Base-by-base conservation (phyloP, 2,329 filamentous ascomycete species). In the Daldinia sp. region DNA sequence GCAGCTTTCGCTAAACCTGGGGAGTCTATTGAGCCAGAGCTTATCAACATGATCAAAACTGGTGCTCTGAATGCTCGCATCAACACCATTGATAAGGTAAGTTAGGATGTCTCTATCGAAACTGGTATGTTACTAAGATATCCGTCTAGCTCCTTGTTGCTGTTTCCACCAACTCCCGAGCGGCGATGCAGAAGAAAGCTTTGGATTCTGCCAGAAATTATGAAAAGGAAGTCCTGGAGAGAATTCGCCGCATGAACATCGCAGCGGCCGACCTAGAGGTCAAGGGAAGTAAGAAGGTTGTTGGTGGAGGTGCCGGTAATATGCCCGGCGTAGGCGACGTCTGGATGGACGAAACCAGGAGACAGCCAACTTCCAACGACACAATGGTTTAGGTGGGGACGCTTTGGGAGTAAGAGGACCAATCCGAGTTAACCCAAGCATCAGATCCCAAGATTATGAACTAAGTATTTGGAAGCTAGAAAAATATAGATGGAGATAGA, bases 181-280 rank as follows among this genome's bases (percentile, higher is more conserved):
- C 85, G 12, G 84, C 88, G 54, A 89, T 97, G 75, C 94, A 98
- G 77, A 82, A 84, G 28, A 85, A 90, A 6, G 89, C 91, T 0
- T 82, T 97, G 23, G 83, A 88, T 20, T 89, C 89, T 65, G 88
- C 93, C 2, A 86, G 87, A 61, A 85, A 87, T 30, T 96, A 96
- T 75, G 90, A 94, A 75, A 86, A 88, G 56, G 91, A 93, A 69
- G 89, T 94, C 5, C 86, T 92, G 59, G 86, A 97, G 72, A 89
- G 93, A 48, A 84, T 98, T 59, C 85, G 94, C 59, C 89, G 92
- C 53, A 90, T 97, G 76, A 93, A 92, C 72, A 87, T 97, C 67
- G 79, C 90, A 4, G 87, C 90, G 30, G 91, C 93, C 0, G 92
- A 93, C 6, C 83, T 98, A 30, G 93, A 97, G 72, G 85, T 94